Evolutionary conservation across 306 rosid species (phyloP).

Genomic region (Datisca glomerata): DNA sequence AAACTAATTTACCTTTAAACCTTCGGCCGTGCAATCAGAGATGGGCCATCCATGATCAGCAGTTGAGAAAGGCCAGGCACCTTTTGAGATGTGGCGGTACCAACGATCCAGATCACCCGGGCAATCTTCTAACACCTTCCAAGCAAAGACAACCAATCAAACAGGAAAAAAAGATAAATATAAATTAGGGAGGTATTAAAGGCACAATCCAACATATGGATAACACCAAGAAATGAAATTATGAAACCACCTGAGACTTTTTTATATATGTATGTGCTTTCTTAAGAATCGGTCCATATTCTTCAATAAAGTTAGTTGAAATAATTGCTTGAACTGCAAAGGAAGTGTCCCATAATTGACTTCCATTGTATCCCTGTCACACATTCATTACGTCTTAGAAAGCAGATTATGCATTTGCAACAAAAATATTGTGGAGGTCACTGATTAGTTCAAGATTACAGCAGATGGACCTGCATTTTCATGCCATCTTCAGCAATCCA

Average conservation of each 20-base stretch:
- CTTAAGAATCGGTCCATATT: neutral
- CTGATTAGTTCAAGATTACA: neutral
- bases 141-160: slow-evolving; percentile 1
- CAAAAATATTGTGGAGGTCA: neutral
- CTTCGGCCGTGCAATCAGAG: slow-evolving; percentile 95
- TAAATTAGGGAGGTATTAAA: too few species aligned
- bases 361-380: slow-evolving; percentile 12
- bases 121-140: slow-evolving; percentile 42
- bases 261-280: slow-evolving; percentile 4
- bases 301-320: neutral
- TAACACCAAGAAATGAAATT: neutral
- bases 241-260: slow-evolving; percentile 5
- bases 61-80: slow-evolving; percentile 91
- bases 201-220: too few species aligned
- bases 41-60: slow-evolving; percentile 96
- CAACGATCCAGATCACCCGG: slow-evolving; percentile 36
- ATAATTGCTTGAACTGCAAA: slow-evolving; percentile 4
- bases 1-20: slow-evolving; percentile 43
- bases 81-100: slow-evolving; percentile 69
- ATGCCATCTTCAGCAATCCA: slow-evolving; percentile 98
- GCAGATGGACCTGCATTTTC: slow-evolving; percentile 68
- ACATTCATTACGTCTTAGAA: neutral
- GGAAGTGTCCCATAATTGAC: slow-evolving; percentile 2
- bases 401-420: neutral
- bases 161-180: too few species aligned